Base-by-base conservation (phyloP, 108 stramenopile genomes). In the Skeletonema menzelii region DNA sequence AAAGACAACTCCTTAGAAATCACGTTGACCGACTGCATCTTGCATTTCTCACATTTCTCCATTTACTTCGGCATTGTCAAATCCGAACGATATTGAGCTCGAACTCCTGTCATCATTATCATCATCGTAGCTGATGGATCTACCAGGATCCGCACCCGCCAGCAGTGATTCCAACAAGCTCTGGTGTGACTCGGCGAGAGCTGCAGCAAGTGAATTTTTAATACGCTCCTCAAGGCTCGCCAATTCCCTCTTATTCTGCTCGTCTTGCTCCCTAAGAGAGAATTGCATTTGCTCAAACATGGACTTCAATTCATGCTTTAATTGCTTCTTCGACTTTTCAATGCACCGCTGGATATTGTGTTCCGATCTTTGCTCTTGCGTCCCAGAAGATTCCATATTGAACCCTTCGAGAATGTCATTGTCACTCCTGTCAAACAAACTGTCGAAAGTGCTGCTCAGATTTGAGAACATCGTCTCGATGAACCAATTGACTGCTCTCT, bases 361-460 rank as follows among this genome's bases (percentile, higher is more conserved):
- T 5, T 60, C 59, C 59, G 34, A 31, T 35, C 59, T 27, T 20
- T 60, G 34, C 28, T 60, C 59, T 31, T 60, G 59, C 8, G 59
- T 35, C 8, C 59, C 59, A 13, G 59, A 4, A 31, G 59, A 34
- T 34, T 60, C 19, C n/a, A n/a, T 24, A 53, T 53, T 53, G 49
- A 22, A 20, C 19, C 59, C 59, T 35, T 34, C 30, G 28, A 35
- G 32, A 15, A 34, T 60, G 59, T 34, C 17, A 12, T 31, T 26
- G 20, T 60, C 59, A 19, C 34, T 35, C 59, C 59, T 31, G 10
- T 60, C 59, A 35, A 60, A 60, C 8, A 60, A 35, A 8, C 20
- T 22, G 28, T 60, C 59, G n/a, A 60, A 60, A 8, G 59, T 34
- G 59, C 59, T 60, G 59, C 59, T 60, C 19, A 60, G 59, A 30